Evolutionary conservation across 2,329 filamentous ascomycete species (phyloP), one percentile per base, ranked within the genome.

Genomic region (Camptophora hylomeconis): DNA sequence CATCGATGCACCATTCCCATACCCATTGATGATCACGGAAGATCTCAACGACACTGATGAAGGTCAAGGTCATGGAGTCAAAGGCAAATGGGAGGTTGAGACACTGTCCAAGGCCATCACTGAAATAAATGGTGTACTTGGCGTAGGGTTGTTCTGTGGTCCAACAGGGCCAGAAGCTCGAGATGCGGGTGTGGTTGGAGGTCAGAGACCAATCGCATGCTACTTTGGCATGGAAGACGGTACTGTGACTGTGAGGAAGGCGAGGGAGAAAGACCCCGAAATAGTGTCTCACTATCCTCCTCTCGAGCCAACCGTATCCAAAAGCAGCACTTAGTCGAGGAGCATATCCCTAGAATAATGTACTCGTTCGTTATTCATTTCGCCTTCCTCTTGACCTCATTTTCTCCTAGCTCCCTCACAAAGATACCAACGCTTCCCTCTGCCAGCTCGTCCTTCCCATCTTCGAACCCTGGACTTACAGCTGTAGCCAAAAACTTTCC

Each of bases 201-300:
- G 81, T 1, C 83, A 94, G 60, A 92, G 87, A 59, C 89, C 89
- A 0, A 69, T 94, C 8, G 84, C 84, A 16, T 86, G 83, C 14
- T 98, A 95, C 60, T 98, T 95, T 57, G 89, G 89, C 19, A 80
- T 89, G 72, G 70, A 78, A 24, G 80, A 82, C 48, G 80, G 80
- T 3, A 64, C 61, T 7, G 75, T 80, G 9, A 58, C 75, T 45
- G 61, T 76, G 26, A 50, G 63, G 39, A 53, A 49, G 36, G 60
- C 61, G 10, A 49, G 46, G 18, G 42, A 47, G 27, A 46, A 44
- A 34, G 36, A 33, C 13, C 26, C 38, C 28, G 41, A 38, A 7
- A 24, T 45, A 16, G 33, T 45, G 14, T 31, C 32, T 7, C 24
- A 24, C 27, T 45, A 45, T 34, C 40, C 41, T 10, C 41, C 33